phyloP scores from a whole-genome alignment of 2,329 filamentous ascomycete species.

The Lomentospora prolificans region DNA sequence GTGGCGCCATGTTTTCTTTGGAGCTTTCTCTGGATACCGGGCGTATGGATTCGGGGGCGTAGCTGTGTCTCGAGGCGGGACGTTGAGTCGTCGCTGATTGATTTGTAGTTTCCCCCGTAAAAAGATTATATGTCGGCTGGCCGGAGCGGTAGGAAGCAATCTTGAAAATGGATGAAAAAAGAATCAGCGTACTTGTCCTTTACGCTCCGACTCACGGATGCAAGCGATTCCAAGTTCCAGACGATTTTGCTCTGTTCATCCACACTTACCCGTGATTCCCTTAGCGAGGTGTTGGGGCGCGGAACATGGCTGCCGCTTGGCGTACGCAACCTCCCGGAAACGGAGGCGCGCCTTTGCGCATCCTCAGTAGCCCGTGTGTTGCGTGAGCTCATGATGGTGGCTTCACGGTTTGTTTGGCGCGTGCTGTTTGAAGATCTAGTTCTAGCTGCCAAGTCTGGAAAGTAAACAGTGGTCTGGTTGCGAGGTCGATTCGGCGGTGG shows the following conservation, averaged over 20 bases:
- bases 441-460: neutral
- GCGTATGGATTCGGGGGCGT: constrained; percentile 26
- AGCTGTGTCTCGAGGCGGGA: constrained; percentile 31
- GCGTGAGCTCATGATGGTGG: constrained; percentile 22
- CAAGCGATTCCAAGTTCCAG: neutral
- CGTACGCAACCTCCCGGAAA: constrained; percentile 23
- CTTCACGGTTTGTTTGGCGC: neutral
- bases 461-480: constrained; percentile 1
- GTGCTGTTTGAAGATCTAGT: neutral
- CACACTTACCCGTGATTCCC: constrained; percentile 30
- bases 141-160: constrained; percentile 39
- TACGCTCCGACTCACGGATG: neutral
- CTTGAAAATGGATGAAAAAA: neutral
- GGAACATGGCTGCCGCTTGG: constrained; percentile 20
- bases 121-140: constrained; percentile 49
- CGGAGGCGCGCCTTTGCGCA: constrained; percentile 19
- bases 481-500: neutral
- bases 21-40: constrained; percentile 46
- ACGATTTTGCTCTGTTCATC: constrained; percentile 12
- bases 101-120: constrained; percentile 41
- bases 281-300: constrained; percentile 23
- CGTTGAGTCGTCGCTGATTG: constrained; percentile 16
- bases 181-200: neutral
- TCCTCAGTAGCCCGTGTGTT: constrained; percentile 20
- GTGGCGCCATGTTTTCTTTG: constrained; percentile 50